A percentile compares a stretch with the other conserved stretches of the same genome.
Evolutionary conservation across 129 eudicot genomes (phyloP).

Genomic region (Saussurea involucrata): DNA sequence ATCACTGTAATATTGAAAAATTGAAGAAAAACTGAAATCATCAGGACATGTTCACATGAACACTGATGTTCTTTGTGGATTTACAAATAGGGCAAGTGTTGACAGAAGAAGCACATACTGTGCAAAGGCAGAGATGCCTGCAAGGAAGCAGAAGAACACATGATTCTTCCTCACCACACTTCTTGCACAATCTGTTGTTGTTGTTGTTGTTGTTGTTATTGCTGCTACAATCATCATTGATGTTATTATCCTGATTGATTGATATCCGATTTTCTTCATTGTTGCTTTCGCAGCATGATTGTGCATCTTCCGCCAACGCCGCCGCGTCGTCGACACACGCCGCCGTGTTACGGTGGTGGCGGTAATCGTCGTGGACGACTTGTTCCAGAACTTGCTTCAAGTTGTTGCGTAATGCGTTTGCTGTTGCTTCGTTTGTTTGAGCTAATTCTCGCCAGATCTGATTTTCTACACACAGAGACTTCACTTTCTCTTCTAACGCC

Average conservation of each 20-base stretch:
- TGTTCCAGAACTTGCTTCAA: conserved; percentile 67
- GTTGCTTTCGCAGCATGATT: conserved; percentile 90
- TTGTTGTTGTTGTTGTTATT: background rate
- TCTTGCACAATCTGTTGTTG: conserved; percentile 49
- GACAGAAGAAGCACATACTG: conserved; percentile 58
- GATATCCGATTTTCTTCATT: conserved; percentile 10
- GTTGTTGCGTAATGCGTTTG: conserved; percentile 63
- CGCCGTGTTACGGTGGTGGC: conserved; percentile 12
- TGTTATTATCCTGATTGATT: background rate
- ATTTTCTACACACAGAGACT: conserved; percentile 62
- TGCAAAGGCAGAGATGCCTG: conserved; percentile 86
- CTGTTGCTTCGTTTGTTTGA: conserved; percentile 89
- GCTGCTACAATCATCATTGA: conserved; percentile 20
- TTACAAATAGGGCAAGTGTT: conserved; percentile 79
- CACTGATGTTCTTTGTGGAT: conserved; percentile 61
- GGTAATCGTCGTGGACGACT: conserved; percentile 36
- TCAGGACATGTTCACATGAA: conserved; percentile 74
- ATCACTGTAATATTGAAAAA: conserved; percentile 9
- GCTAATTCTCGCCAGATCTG: conserved; percentile 93
- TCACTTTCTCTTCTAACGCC: conserved; percentile 67
- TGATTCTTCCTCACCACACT: conserved; percentile 65
- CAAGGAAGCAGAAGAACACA: conserved; percentile 80
- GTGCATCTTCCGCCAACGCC: conserved; percentile 53
- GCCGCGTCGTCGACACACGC: conserved; percentile 28
- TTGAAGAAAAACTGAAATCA: background rate